Evolutionary conservation across 225 moss, liverwort and hornwort genomes (phyloP), one percentile per base, ranked within the genome.

Genomic region (Marchantia paleacea): DNA sequence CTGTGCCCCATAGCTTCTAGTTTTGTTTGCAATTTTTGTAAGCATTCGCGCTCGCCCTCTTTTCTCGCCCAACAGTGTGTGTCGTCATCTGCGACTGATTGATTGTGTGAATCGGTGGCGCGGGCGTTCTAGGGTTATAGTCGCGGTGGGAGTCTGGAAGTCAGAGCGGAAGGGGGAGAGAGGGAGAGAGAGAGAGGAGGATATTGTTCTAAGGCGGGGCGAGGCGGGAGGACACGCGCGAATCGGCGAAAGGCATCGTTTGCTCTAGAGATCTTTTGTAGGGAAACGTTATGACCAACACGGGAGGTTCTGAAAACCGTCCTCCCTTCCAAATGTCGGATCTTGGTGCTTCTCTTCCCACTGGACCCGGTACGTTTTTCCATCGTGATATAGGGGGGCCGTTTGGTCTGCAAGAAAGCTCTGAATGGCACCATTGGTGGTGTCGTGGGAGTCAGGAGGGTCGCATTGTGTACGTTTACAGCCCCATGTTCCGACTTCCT

Each of bases 301-400:
- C 79, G 81, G 83, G 86, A 81, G 83, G 86, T 72, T 82, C 89
- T 55, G 92, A 93, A 49, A 83, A 79, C 77, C 85, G 83, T 75
- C 82, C 92, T 63, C 80, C 86, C 75, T 87, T 91, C 86, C 87
- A 90, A 72, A 94, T 94, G 96, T 90, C 94, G 86, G 93, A 97
- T 87, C 89, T 94, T 52, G 91, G 90, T 53, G 89, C 91, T 26
- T 78, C 92, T 9, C 91, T 94, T 57, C 90, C 91, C 51, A 87
- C 89, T 0, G 90, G 88, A 76, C 68, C 89, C 84, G 92, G 91
- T 92, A 85, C 79, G 57, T 49, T 52, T 55, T 58, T 12, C 20
- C 24, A 15, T 50, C 64, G 65, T 50, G 51, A 12, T 25, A 6
- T 18, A 19, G 19, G 10, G n/a, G n/a, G 16, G 75, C 54, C 20